phyloP scores from a whole-genome alignment of 306 rosid genomes.

The Benincasa hispida region DNA sequence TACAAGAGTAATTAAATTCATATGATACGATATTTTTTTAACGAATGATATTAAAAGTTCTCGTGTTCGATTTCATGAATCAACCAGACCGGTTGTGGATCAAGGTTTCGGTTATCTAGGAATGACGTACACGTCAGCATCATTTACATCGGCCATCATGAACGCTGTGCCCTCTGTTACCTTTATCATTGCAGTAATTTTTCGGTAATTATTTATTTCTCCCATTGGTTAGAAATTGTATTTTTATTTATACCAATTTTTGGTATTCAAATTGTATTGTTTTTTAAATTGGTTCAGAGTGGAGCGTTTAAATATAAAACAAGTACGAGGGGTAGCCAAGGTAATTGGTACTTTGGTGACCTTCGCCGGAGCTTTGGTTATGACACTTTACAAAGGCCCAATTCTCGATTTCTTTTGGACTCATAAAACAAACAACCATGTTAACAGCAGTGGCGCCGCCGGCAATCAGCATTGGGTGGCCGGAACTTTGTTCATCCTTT shows the following conservation, averaged over 20 bases:
- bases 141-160: slow-evolving; percentile 56
- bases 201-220: slow-evolving; percentile 24
- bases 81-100: slow-evolving; percentile 50
- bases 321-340: slow-evolving; percentile 26
- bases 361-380: slow-evolving; percentile 43
- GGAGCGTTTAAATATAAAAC: slow-evolving; percentile 21
- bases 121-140: slow-evolving; percentile 58
- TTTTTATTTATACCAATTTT: not conserved
- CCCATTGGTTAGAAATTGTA: not conserved
- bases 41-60: no score
- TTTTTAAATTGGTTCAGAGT: slow-evolving; percentile 11
- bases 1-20: no score
- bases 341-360: slow-evolving; percentile 32
- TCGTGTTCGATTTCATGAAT: no score
- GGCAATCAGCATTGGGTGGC: slow-evolving; percentile 30
- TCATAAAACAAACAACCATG: slow-evolving; percentile 7
- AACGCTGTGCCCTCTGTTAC: slow-evolving; percentile 65
- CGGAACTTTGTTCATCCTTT: slow-evolving; percentile 46
- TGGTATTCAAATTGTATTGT: not conserved
- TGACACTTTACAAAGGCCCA: slow-evolving; percentile 80
- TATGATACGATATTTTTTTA: no score
- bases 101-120: slow-evolving; percentile 61
- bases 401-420: slow-evolving; percentile 22
- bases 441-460: slow-evolving; percentile 5
- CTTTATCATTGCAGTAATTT: slow-evolving; percentile 39